Conservation (phyloP, 768 basidiomycete genomes). For the Ramaria sp. region DNA sequence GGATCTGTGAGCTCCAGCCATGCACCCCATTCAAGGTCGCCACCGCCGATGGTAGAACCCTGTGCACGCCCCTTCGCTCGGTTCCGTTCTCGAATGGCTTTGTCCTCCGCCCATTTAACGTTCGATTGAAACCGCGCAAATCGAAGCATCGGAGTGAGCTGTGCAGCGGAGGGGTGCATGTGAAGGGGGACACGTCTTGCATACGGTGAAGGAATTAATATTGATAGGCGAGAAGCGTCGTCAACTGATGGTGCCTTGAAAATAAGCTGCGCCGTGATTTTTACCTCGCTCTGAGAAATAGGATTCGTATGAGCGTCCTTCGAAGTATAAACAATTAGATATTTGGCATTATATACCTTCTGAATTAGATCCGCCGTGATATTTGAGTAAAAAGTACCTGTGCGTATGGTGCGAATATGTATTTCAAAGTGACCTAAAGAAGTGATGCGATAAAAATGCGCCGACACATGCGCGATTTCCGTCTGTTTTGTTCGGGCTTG, state of each 20-base stretch:
- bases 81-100: slow-evolving; percentile 30
- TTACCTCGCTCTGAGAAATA: slow-evolving; percentile 41
- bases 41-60: slow-evolving; percentile 35
- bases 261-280: slow-evolving; percentile 43
- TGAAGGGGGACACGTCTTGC: slow-evolving; percentile 49
- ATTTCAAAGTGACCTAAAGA: slow-evolving; percentile 33
- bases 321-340: too few species aligned
- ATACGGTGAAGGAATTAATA: slow-evolving; percentile 45
- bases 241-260: slow-evolving; percentile 37
- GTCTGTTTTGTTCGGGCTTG: slow-evolving; percentile 37
- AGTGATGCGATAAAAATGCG: slow-evolving; percentile 44
- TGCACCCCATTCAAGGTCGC: slow-evolving; percentile 46
- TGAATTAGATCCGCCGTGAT: slow-evolving; percentile 51
- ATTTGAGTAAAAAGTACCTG: slow-evolving; percentile 44
- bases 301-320: too few species aligned
- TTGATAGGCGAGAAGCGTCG: slow-evolving; percentile 15
- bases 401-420: slow-evolving; percentile 35
- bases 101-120: slow-evolving; percentile 31
- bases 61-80: slow-evolving; percentile 6
- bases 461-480: slow-evolving; percentile 51
- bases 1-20: slow-evolving; percentile 41
- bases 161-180: slow-evolving; percentile 37
- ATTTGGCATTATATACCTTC: slow-evolving; percentile 25
- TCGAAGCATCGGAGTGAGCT: slow-evolving; percentile 14
- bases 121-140: slow-evolving; percentile 28